A percentile compares a stretch with the other conserved stretches of the same genome.
Conservation (phyloP, 805 yeast species). For the Nematodospora valgi region DNA sequence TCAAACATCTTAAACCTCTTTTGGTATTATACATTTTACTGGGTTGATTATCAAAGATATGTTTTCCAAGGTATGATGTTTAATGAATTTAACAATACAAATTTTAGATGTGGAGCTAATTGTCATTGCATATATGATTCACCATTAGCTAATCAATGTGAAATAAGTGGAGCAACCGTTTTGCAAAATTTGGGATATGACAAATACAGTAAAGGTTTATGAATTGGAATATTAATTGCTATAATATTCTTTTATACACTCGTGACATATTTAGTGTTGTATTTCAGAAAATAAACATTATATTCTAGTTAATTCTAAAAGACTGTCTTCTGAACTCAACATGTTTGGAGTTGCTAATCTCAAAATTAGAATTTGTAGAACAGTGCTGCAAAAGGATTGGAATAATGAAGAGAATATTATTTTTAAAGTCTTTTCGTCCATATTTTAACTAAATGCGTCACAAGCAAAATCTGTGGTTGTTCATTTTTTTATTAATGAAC, state of each 20-base stretch:
- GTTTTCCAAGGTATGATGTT: constrained; percentile 44
- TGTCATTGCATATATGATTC: constrained; percentile 36
- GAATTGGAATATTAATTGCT: constrained; percentile 32
- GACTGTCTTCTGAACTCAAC: too few species aligned
- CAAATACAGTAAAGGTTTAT: constrained; percentile 22
- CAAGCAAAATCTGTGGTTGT: too few species aligned
- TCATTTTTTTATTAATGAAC: too few species aligned
- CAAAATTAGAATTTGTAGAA: too few species aligned
- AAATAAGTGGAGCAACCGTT: constrained; percentile 31
- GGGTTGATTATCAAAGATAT: constrained; percentile 39
- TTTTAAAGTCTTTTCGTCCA: too few species aligned
- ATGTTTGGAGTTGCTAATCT: too few species aligned
- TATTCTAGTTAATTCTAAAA: too few species aligned
- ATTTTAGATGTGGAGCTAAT: constrained; percentile 26
- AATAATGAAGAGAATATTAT: too few species aligned
- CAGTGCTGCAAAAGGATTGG: too few species aligned
- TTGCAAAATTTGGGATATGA: constrained; percentile 28
- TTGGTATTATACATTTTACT: constrained; percentile 40
- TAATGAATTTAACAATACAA: constrained; percentile 29
- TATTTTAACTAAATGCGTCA: too few species aligned
- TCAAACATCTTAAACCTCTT: constrained; percentile 30
- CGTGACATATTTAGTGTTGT: constrained; percentile 21
- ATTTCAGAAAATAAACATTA: not conserved
- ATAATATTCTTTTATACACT: constrained; percentile 26
- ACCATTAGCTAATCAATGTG: constrained; percentile 23